These are phyloP conservation scores for Malus asiatica DNA, from an alignment of 306 rosid species.

Conservation along the genomic window DNA sequence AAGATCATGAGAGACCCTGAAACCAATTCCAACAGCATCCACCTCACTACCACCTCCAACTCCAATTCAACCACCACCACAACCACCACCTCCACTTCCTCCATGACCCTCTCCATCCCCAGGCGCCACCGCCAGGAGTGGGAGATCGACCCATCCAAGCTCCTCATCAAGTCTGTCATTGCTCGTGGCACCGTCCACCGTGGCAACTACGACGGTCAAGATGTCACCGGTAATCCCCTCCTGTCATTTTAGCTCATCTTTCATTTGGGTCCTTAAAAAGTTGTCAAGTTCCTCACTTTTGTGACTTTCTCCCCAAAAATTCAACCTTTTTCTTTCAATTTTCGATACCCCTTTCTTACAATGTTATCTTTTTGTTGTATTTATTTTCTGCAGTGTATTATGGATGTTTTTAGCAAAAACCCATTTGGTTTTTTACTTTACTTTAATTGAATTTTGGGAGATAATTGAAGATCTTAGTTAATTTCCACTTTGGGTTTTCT, in stretches of 20 bases:
- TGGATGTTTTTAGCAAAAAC: background rate
- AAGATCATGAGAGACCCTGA: slow-evolving; percentile 42
- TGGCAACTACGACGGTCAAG: slow-evolving; percentile 74
- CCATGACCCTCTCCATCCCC: slow-evolving; percentile 8
- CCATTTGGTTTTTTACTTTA: background rate
- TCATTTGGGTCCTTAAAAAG: background rate
- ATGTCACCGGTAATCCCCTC: slow-evolving; percentile 68
- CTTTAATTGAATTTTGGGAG: background rate
- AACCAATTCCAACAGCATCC: slow-evolving; percentile 5
- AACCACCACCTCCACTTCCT: slow-evolving; percentile 2
- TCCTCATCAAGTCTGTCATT: slow-evolving; percentile 65
- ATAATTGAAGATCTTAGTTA: slow-evolving; percentile 1
- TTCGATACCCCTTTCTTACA: background rate
- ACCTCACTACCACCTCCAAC: background rate
- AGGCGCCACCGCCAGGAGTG: slow-evolving; percentile 67
- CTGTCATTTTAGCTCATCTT: background rate
- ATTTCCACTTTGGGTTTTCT: slow-evolving; percentile 10
- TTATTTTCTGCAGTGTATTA: background rate
- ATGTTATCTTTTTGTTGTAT: background rate
- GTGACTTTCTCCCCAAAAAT: background rate
- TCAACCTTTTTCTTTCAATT: background rate
- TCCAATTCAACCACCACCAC: background rate
- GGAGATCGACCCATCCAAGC: slow-evolving; percentile 94
- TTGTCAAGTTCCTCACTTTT: background rate
- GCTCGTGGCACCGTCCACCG: slow-evolving; percentile 97